These are phyloP conservation scores for Perkinsus chesapeaki DNA, from an alignment of 169 alveolate genomes.

Conservation along the genomic window DNA sequence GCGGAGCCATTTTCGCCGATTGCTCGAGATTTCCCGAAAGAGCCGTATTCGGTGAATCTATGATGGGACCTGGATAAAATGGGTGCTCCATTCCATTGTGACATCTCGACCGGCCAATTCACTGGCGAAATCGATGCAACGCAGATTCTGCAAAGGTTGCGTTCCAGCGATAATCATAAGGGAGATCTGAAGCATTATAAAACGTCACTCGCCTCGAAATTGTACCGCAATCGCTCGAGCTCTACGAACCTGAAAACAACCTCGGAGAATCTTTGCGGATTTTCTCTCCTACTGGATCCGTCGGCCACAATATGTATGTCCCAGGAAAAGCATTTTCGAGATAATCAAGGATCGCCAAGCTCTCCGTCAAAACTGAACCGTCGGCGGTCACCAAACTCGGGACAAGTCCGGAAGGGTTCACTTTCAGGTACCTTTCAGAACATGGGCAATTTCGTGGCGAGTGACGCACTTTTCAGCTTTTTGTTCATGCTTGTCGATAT, in stretches of 20 bases:
- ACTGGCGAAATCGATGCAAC: background rate
- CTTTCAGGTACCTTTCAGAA: background rate
- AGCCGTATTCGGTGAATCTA: too few species aligned
- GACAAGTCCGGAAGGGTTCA: background rate
- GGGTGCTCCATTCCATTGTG: background rate
- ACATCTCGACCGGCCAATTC: background rate
- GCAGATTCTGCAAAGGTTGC: background rate
- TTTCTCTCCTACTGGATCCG: background rate
- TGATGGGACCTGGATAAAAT: background rate
- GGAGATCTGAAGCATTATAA: background rate
- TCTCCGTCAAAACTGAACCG: background rate
- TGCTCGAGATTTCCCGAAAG: too few species aligned
- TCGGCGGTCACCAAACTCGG: background rate
- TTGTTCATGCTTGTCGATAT: background rate
- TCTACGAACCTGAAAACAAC: background rate
- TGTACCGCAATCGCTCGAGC: background rate
- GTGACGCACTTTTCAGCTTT: background rate
- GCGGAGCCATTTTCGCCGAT: too few species aligned
- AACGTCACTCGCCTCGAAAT: background rate
- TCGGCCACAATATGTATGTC: background rate
- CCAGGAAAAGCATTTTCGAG: background rate
- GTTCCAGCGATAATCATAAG: background rate
- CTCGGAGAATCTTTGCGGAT: background rate
- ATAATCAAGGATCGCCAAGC: background rate
- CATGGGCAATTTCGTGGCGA: background rate